These are phyloP conservation scores for Canavalia ensiformis DNA, from an alignment of 306 rosid species.

Conservation along the genomic window DNA sequence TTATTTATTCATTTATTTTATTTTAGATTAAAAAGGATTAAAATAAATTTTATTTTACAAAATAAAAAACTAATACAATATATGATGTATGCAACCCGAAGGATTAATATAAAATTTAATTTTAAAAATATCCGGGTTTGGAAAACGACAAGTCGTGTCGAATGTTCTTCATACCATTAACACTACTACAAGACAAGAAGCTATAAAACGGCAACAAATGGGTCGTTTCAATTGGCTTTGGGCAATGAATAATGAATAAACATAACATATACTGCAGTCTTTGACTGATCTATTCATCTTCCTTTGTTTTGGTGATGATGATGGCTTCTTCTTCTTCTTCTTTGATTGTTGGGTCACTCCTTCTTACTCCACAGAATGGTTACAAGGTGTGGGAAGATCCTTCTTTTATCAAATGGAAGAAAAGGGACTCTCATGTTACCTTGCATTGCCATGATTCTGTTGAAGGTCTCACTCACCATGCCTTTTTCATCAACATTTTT, in stretches of 20 bases:
- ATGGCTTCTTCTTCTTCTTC: slow-evolving; percentile 57
- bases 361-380: slow-evolving; percentile 62
- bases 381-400: slow-evolving; percentile 91
- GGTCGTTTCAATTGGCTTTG: slow-evolving; percentile 7
- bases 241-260: not conserved
- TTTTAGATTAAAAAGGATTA: no score
- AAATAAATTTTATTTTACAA: no score
- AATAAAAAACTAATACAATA: no score
- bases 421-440: slow-evolving; percentile 87
- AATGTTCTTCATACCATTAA: not conserved
- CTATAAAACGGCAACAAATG: slow-evolving; percentile 23
- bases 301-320: not conserved
- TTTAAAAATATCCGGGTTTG: no score
- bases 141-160: no score
- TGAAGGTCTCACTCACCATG: slow-evolving; percentile 64
- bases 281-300: slow-evolving; percentile 15
- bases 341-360: slow-evolving; percentile 55
- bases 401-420: slow-evolving; percentile 87
- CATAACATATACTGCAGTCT: not conserved
- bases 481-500: not conserved
- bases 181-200: not conserved
- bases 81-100: no score
- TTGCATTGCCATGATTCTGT: slow-evolving; percentile 90
- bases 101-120: no score
- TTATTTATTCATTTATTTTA: no score